Evolutionary conservation across 169 alveolate species (phyloP), one percentile per base, ranked within the genome.

Genomic region (Pseudocohnilembus persalinus): DNA sequence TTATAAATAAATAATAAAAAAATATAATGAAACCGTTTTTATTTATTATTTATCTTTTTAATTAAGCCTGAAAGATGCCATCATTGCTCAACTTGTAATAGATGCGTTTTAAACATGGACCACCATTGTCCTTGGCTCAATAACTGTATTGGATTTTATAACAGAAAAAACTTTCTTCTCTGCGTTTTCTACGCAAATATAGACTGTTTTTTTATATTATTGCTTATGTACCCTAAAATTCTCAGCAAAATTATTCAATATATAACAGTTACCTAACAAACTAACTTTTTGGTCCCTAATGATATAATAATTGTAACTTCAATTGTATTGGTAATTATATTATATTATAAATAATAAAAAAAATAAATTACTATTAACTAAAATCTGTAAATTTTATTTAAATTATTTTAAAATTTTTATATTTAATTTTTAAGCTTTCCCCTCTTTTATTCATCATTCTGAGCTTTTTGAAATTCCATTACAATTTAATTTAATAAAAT

Each of bases 91-190:
- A 96, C 96, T 25, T 99, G 99, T 83, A 88, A 93, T 34, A 90
- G 95, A 30, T 88, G 92, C 90, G 99, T 98, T 29, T 92, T 98
- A 87, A 97, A 97, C 87, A 98, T 98, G 99, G 99, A 98, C 81
- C 99, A 98, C 92, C 99, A 98, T 87, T 98, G 99, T 88, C 99
- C 99, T 31, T 98, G 99, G 99, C 97, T 98, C 68, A 97, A 97
- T 91, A 98, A 98, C 88, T 98, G 99, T 90, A 98, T 98, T 49
- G 99, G 99, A 24, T 98, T 97, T 94, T 96, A 96, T 92, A 98
- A 98, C 93, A 92, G 99, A 74, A 98, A 97, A 91, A 98, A 92
- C 90, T 98, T 98, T 92, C 96, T 98, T 76, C 98, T 97, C 83
- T 92, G 98, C 88, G 94, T 98, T 28, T 91, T 97, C 33, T 98